phyloP scores from a whole-genome alignment of 2,329 filamentous ascomycete species.

The Colletotrichum truncatum region DNA sequence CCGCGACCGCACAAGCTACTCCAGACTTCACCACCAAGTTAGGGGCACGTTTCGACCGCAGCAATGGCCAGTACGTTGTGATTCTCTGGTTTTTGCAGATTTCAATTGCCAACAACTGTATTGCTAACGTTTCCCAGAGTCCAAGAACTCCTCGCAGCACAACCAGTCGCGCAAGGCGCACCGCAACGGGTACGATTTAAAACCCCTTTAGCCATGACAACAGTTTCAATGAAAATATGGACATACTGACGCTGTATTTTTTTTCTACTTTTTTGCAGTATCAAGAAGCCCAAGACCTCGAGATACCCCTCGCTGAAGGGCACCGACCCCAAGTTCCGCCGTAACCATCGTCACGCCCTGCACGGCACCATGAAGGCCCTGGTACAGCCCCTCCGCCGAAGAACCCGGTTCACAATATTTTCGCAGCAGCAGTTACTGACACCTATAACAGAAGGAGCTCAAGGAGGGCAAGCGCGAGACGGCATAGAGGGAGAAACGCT shows the following conservation, averaged over 20 bases:
- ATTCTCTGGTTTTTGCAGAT: not conserved
- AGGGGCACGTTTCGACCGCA: constrained; percentile 37
- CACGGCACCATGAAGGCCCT: constrained; percentile 98
- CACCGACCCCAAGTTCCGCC: constrained; percentile 99
- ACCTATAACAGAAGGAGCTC: constrained; percentile 82
- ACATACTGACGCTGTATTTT: constrained; percentile 2
- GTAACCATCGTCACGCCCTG: constrained; percentile 99
- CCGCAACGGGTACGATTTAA: constrained; percentile 87
- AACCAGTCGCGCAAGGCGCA: constrained; percentile 99
- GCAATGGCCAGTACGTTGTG: constrained; percentile 51
- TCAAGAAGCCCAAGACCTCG: constrained; percentile 99
- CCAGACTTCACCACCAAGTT: constrained; percentile 21
- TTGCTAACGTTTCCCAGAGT: constrained; percentile 69
- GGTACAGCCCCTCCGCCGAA: constrained; percentile 65
- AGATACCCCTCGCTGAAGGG: constrained; percentile 99
- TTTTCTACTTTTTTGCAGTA: constrained; percentile 65
- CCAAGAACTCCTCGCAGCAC: constrained; percentile 99
- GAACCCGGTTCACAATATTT: not conserved
- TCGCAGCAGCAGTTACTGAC: constrained; percentile 41
- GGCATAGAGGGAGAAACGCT: constrained; percentile 63
- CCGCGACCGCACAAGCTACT: constrained; percentile 3
- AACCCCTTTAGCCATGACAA: not conserved
- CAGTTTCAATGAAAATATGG: not conserved
- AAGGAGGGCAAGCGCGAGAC: constrained; percentile 94
- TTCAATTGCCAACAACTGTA: not conserved